Evolutionary conservation across 306 rosid genomes (phyloP).

Genomic region (Rosa multiflora): DNA sequence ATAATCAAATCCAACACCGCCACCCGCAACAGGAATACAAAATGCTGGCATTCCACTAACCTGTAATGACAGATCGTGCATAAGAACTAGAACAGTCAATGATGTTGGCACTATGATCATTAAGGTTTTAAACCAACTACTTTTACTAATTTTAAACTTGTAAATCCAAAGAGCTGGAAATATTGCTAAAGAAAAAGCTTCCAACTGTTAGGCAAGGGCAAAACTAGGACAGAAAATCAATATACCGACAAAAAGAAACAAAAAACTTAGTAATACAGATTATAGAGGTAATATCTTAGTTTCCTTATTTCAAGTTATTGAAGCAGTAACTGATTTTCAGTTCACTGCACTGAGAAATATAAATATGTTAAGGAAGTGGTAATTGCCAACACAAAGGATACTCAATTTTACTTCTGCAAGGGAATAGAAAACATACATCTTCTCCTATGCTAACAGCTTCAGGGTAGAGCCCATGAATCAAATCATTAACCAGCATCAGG

Average conservation of each 20-base stretch:
- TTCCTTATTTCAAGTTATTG: not conserved
- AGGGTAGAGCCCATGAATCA: slow-evolving; percentile 93
- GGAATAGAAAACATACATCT: slow-evolving; percentile 70
- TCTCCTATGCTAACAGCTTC: slow-evolving; percentile 90
- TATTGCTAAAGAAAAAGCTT: not conserved
- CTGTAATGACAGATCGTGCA: slow-evolving; percentile 45
- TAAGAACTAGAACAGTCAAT: not conserved
- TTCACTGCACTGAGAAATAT: not conserved
- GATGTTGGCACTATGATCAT: slow-evolving; percentile 12
- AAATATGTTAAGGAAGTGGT: not conserved
- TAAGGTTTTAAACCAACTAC: not conserved
- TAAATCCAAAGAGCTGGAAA: not conserved
- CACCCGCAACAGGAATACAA: slow-evolving; percentile 80
- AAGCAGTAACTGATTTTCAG: slow-evolving; percentile 1
- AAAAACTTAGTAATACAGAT: not conserved
- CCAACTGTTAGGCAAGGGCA: not conserved
- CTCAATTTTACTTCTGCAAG: slow-evolving; percentile 19
- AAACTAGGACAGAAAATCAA: not conserved
- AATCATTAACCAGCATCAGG: slow-evolving; percentile 96
- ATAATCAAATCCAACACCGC: slow-evolving; percentile 93
- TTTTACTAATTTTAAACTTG: not conserved
- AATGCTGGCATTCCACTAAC: slow-evolving; percentile 99
- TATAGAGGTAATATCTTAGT: not conserved
- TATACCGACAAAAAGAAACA: not conserved
- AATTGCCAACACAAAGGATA: slow-evolving; percentile 10